Evolutionary conservation across 2,329 filamentous ascomycete species (phyloP).

Genomic region (Verticillium tricorpus): DNA sequence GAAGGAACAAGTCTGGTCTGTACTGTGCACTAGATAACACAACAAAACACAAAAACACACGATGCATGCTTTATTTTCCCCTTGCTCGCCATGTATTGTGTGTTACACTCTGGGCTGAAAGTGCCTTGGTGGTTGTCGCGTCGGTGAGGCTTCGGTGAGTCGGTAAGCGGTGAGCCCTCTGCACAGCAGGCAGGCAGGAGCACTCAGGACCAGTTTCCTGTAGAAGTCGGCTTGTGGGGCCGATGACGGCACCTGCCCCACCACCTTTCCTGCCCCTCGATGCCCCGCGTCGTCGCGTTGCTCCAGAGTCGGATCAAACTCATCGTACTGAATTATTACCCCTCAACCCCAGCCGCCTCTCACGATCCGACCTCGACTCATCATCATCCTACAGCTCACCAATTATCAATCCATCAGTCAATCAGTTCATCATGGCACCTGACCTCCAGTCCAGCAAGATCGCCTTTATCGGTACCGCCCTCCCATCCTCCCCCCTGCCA

Average conservation of each 20-base stretch:
- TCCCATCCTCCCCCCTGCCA: too few relatives aligned
- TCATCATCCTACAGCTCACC: neutral
- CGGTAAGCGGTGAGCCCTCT: neutral
- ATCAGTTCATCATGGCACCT: conserved; percentile 6
- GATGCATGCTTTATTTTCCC: too few relatives aligned
- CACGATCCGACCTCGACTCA: neutral
- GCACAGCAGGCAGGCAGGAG: neutral
- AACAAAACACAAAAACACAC: neutral
- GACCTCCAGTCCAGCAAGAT: conserved; percentile 8
- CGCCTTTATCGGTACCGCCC: conserved; percentile 2
- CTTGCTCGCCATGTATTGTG: too few relatives aligned
- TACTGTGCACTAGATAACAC: neutral
- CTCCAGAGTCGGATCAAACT: neutral
- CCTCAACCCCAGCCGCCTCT: neutral
- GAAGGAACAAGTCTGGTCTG: too few relatives aligned
- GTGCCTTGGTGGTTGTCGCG: too few relatives aligned
- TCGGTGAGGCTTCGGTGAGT: neutral
- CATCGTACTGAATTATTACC: neutral
- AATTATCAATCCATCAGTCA: neutral
- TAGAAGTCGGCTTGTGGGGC: neutral
- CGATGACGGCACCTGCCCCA: neutral
- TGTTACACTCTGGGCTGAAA: too few relatives aligned
- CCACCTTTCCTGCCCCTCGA: neutral
- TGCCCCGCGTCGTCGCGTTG: neutral
- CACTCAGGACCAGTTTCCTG: too few relatives aligned